Evolutionary conservation across 2,329 filamentous ascomycete species (phyloP).

Genomic region (Niveomyces coronatus): DNA sequence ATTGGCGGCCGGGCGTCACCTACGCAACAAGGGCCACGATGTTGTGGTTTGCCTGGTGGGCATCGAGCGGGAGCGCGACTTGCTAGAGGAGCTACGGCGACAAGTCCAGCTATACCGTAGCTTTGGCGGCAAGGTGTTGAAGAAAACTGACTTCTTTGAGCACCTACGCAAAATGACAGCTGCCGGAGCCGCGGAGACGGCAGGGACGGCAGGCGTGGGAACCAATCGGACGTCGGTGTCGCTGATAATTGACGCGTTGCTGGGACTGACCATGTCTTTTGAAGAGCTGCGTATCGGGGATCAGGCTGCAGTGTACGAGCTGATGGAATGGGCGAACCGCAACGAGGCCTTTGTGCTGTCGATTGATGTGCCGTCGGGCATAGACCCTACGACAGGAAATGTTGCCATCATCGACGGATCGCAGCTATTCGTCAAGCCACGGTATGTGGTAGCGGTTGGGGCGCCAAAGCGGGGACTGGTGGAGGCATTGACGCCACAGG

Average conservation of each 20-base stretch:
- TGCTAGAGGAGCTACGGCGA: slow-evolving; percentile 68
- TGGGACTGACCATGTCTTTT: slow-evolving; percentile 79
- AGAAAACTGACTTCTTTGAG: slow-evolving; percentile 51
- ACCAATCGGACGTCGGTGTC: slow-evolving; percentile 54
- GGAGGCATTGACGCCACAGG: slow-evolving; percentile 54
- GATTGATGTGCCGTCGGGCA: slow-evolving; percentile 83
- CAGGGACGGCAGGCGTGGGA: slow-evolving; percentile 29
- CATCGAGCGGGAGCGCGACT: slow-evolving; percentile 69
- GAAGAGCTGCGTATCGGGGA: slow-evolving; percentile 78
- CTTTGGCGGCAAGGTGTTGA: slow-evolving; percentile 64
- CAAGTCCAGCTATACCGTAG: slow-evolving; percentile 79
- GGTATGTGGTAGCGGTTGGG: slow-evolving; percentile 75
- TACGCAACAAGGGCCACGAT: slow-evolving; percentile 72
- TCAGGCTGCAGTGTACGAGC: slow-evolving; percentile 73
- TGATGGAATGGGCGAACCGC: slow-evolving; percentile 90
- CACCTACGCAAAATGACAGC: slow-evolving; percentile 39
- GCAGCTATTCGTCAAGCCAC: slow-evolving; percentile 68
- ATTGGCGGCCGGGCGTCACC: slow-evolving; percentile 74
- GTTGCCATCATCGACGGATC: slow-evolving; percentile 60
- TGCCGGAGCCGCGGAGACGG: slow-evolving; percentile 14
- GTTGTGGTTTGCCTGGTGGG: slow-evolving; percentile 78
- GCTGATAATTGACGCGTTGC: slow-evolving; percentile 77
- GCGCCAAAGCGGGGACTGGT: slow-evolving; percentile 79
- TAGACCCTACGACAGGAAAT: slow-evolving; percentile 68
- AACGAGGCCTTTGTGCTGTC: slow-evolving; percentile 73